Evolutionary conservation across 2,329 filamentous ascomycete genomes (phyloP), one percentile per base, ranked within the genome.

Genomic region (Rasamsonia emersonii): DNA sequence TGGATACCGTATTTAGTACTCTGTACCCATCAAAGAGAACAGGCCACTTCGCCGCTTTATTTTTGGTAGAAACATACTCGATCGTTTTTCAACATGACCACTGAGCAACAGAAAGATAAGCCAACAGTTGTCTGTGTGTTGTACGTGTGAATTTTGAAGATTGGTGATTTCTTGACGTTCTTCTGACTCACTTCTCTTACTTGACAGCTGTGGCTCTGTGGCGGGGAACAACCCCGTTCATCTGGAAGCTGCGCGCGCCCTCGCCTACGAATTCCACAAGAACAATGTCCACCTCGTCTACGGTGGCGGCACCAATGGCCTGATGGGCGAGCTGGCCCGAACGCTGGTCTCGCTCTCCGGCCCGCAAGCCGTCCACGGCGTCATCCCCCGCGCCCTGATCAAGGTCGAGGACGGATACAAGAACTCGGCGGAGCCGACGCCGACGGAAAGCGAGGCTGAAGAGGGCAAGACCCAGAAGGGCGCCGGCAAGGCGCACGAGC

Each of bases 251-350:
- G 91, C 91, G 3, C 79, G 80, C 23, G 63, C 75, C 18, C 77
- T 96, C 9, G 89, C 81, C 33, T 66, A 67, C 19, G 68, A 71
- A 43, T 81, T 96, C 64, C 81, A 86, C 54, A 70, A 73, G 30
- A 73, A 82, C 51, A 78, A 84, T 56, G 86, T 93, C 49, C 72
- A 75, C 7, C 76, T 98, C 25, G 86, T 96, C 43, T 98, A 96
- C 60, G 91, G 91, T 46, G 91, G 91, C 46, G 91, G 91, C 51
- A 96, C 89, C 2, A 77, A 86, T 21, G 91, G 91, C 7, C 73
- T 98, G 27, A 98, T 98, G 91, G 91, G 91, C 53, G 86, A 95
- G 55, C 62, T 96, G 8, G 86, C 91, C 27, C 81, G 80, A 49
- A 88, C 85, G 0, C 77, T 98, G 17, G 86, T 93, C 45, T 71